phyloP scores from a whole-genome alignment of 2,329 filamentous ascomycete species.

The Mycogone perniciosa region DNA sequence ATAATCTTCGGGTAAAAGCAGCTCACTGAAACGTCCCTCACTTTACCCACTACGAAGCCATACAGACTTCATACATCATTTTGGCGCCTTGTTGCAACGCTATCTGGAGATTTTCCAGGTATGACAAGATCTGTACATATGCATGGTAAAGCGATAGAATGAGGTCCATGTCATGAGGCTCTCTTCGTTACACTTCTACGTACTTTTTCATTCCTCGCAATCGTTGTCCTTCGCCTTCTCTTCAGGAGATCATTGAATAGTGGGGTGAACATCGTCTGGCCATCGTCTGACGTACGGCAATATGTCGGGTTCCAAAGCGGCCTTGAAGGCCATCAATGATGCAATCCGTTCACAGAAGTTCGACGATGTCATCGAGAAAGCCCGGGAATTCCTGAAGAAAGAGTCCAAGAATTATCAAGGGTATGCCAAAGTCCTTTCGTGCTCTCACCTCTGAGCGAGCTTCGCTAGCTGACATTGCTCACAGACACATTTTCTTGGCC shows the following conservation, averaged over 20 bases:
- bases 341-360: slow-evolving; percentile 74
- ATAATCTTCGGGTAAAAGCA: not conserved
- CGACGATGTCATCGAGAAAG: slow-evolving; percentile 65
- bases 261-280: not conserved
- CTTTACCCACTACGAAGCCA: no score
- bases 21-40: no score
- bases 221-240: not conserved
- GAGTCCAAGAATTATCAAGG: slow-evolving; percentile 80
- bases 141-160: not conserved
- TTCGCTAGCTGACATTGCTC: slow-evolving; percentile 10
- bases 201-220: not conserved
- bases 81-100: not conserved
- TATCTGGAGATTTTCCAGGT: no score
- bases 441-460: not conserved
- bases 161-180: not conserved
- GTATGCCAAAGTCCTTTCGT: slow-evolving; percentile 31
- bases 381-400: slow-evolving; percentile 60
- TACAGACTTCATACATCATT: not conserved
- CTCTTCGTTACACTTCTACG: not conserved
- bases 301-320: slow-evolving; percentile 59
- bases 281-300: not conserved
- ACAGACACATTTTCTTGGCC: slow-evolving; percentile 75
- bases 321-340: slow-evolving; percentile 74
- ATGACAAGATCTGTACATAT: no score
- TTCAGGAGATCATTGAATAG: not conserved